These are phyloP conservation scores for Ogataea chonburiensis DNA, from an alignment of 805 yeast genomes.

Conservation along the genomic window DNA sequence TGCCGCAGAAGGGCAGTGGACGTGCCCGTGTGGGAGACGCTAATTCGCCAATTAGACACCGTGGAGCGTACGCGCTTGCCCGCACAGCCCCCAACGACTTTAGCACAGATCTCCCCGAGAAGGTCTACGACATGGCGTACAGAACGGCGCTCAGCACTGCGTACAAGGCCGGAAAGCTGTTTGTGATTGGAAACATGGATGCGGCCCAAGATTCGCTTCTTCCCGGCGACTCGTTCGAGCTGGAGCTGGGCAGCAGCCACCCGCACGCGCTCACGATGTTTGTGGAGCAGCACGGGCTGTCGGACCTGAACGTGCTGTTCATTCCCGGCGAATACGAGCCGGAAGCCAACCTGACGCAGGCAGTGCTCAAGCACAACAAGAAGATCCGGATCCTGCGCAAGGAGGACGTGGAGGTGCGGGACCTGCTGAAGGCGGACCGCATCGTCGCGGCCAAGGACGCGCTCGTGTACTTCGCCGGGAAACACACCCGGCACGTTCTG, in stretches of 20 bases:
- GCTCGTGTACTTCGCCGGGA: slow-evolving; percentile 51
- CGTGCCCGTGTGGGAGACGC: slow-evolving; percentile 95
- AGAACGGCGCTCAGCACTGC: slow-evolving; percentile 80
- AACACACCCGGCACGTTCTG: slow-evolving; percentile 23
- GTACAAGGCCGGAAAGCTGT: slow-evolving; percentile 71
- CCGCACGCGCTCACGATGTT: slow-evolving; percentile 36
- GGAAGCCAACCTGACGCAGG: slow-evolving; percentile 54
- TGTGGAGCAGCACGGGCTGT: slow-evolving; percentile 47
- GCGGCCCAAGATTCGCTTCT: slow-evolving; percentile 28
- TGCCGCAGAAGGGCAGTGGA: slow-evolving; percentile 93
- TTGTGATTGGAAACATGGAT: slow-evolving; percentile 54
- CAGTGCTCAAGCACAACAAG: slow-evolving; percentile 48
- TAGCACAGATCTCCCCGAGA: slow-evolving; percentile 71
- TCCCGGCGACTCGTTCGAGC: slow-evolving; percentile 28
- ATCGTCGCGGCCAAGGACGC: slow-evolving; percentile 72
- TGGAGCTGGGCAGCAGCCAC: slow-evolving; percentile 32
- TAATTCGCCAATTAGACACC: slow-evolving; percentile 87
- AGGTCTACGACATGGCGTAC: slow-evolving; percentile 73
- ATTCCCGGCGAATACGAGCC: slow-evolving; percentile 50
- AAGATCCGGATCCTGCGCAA: slow-evolving; percentile 66
- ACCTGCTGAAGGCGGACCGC: slow-evolving; percentile 74
- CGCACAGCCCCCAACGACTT: slow-evolving; percentile 88
- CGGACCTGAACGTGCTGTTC: slow-evolving; percentile 59
- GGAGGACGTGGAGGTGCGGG: slow-evolving; percentile 81
- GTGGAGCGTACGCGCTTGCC: slow-evolving; percentile 88